Percentiles rank a stretch among this genome's conserved stretches.
These are phyloP conservation scores for Lentinula edodes DNA, from an alignment of 768 basidiomycete genomes.

Conservation along the genomic window DNA sequence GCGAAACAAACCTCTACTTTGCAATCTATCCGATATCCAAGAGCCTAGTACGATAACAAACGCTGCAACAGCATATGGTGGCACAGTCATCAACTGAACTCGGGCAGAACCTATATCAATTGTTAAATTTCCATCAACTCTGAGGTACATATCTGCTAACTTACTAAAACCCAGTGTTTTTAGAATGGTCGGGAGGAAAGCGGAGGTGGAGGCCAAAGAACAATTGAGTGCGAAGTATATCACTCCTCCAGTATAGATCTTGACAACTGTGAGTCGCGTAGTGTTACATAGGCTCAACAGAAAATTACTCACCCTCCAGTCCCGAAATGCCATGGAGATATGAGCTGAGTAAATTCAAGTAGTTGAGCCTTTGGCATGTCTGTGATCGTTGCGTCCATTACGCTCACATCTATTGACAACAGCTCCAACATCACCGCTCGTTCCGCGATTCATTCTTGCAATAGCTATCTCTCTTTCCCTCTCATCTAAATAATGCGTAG, in stretches of 20 bases:
- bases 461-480: conserved; percentile 56
- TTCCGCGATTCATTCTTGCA: conserved; percentile 60
- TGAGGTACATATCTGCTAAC: conserved; percentile 18
- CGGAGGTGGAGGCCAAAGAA: conserved; percentile 73
- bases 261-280: not conserved
- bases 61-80: conserved; percentile 72
- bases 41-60: conserved; percentile 55
- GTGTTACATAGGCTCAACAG: not conserved
- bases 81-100: conserved; percentile 73
- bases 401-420: conserved; percentile 53
- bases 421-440: conserved; percentile 60
- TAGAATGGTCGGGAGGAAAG: conserved; percentile 82
- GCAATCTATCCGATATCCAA: conserved; percentile 60
- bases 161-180: conserved; percentile 65
- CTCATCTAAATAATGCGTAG: conserved; percentile 51
- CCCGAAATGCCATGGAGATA: conserved; percentile 54
- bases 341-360: conserved; percentile 39
- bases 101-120: conserved; percentile 47
- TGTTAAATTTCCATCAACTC: not conserved
- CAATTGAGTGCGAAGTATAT: conserved; percentile 78
- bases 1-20: conserved; percentile 43
- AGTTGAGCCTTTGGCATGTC: not conserved
- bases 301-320: conserved; percentile 55
- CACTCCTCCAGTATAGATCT: conserved; percentile 63
- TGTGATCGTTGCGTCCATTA: not conserved